Evolutionary conservation across 2,329 filamentous ascomycete genomes (phyloP), one percentile per base, ranked within the genome.

Genomic region (Fusarium verrucosum): DNA sequence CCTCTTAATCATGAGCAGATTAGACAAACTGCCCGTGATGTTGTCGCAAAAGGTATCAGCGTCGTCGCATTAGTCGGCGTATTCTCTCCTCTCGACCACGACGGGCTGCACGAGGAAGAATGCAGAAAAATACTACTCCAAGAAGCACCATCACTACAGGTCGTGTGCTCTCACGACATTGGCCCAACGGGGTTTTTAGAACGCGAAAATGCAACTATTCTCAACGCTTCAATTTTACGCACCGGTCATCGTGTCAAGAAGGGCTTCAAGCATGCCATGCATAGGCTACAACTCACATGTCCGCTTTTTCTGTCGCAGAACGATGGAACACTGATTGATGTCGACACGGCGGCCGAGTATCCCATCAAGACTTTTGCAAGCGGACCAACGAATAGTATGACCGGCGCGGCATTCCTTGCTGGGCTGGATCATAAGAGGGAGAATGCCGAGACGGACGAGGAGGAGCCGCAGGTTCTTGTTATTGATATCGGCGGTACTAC

Each of bases 401-500:
- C 79, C 25, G 82, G 82, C 4, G 82, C 83, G 5, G 84, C 83
- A 1, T 85, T 85, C 53, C 75, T 87, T 2, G 81, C 82, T n/a
- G 79, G 80, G 0, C 73, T 82, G 46, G 79, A 81, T 22, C 75
- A 77, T 28, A 64, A 62, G 37, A 52, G 25, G 10, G 25, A 43
- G 23, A 30, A 41, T 13, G 44, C 60, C 3, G 23, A 32, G 7
- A 16, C 23, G 0, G 47, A 26, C 10, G 65, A 72, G 17, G 49
- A 28, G 14, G 65, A 72, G 20, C 74, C 75, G 2, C 77, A 78
- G 33, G 44, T 79, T 1, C 65, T 87, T 38, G 84, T 87, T 0
- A 79, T 87, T 3, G 86, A 88, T 65, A 81, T 88, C 25, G 86
- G 86, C 9, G 86, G 86, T 16, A 88, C 86, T 0, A 88, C 85